Evolutionary conservation across 2,329 filamentous ascomycete species (phyloP).

Genomic region (Botrytis fabae): DNA sequence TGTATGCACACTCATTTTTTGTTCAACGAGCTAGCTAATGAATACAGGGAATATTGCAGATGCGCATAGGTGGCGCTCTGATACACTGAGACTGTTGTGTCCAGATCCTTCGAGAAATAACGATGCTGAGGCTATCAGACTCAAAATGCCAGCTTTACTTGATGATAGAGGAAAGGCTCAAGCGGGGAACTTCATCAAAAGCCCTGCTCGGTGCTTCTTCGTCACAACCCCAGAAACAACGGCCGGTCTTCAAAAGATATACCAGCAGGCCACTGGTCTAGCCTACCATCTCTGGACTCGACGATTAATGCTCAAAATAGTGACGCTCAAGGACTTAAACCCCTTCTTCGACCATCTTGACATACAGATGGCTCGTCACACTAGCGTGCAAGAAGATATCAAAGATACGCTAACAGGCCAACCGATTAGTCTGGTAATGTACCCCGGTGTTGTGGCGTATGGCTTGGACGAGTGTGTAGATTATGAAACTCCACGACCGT

Average conservation of each 20-base stretch:
- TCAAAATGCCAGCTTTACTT: not conserved
- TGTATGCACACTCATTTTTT: not conserved
- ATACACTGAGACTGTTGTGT: conserved; percentile 22
- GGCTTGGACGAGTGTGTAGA: conserved; percentile 27
- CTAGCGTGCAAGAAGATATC: conserved; percentile 25
- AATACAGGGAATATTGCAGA: conserved; percentile 25
- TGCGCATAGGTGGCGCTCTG: conserved; percentile 30
- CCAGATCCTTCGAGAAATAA: conserved; percentile 10
- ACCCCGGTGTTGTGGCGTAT: conserved; percentile 25
- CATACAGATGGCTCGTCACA: conserved; percentile 18
- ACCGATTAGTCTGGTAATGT: conserved; percentile 25
- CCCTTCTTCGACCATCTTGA: not conserved
- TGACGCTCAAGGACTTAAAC: conserved; percentile 21
- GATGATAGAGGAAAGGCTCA: not conserved
- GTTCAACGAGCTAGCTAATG: not conserved
- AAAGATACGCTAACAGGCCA: conserved; percentile 25
- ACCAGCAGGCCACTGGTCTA: conserved; percentile 18
- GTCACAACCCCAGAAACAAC: not conserved
- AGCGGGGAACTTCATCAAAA: conserved; percentile 15
- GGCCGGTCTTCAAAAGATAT: conserved; percentile 21
- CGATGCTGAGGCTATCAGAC: conserved; percentile 5
- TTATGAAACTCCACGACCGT: conserved; percentile 28
- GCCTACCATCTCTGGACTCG: conserved; percentile 29
- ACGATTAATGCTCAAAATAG: conserved; percentile 20
- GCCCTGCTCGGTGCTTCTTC: conserved; percentile 23